Conservation (phyloP, 2,329 filamentous ascomycete species). For the Phialocephala subalpina region DNA sequence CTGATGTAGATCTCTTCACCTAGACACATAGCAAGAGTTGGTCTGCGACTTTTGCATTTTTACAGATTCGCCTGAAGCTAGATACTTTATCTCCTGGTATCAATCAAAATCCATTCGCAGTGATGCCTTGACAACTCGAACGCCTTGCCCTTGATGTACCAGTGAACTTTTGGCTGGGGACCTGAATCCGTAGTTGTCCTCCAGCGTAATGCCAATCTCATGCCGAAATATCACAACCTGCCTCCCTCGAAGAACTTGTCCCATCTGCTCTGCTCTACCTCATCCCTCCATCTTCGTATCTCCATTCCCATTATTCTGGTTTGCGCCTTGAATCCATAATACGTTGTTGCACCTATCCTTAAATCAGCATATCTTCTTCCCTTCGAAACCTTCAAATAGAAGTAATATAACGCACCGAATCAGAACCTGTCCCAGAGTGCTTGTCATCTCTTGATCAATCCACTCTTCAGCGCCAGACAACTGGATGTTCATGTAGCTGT, state of each 20-base stretch:
- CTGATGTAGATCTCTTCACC: constrained; percentile 61
- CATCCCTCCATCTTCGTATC: constrained; percentile 66
- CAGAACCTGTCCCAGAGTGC: constrained; percentile 86
- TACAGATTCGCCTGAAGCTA: constrained; percentile 4
- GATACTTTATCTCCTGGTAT: constrained; percentile 24
- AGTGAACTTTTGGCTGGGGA: constrained; percentile 30
- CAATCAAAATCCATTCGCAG: constrained; percentile 35
- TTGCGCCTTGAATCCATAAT: constrained; percentile 81
- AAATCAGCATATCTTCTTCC: constrained; percentile 9
- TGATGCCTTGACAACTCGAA: constrained; percentile 35
- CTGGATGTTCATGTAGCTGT: constrained; percentile 99
- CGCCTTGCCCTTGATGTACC: constrained; percentile 37
- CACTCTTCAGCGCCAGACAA: constrained; percentile 91
- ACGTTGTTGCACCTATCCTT: constrained; percentile 87
- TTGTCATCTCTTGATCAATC: constrained; percentile 86
- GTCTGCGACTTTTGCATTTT: constrained; percentile 1
- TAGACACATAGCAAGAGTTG: not conserved
- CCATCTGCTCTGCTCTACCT: constrained; percentile 13
- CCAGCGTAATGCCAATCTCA: constrained; percentile 15
- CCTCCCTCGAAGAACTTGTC: not conserved
- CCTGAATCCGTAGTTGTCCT: constrained; percentile 6
- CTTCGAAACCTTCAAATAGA: not conserved
- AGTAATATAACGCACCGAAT: constrained; percentile 70
- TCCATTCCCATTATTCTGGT: constrained; percentile 54
- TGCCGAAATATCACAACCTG: constrained; percentile 11